phyloP scores from a whole-genome alignment of 2,329 filamentous ascomycete species.

The Penicillium brevicompactum region DNA sequence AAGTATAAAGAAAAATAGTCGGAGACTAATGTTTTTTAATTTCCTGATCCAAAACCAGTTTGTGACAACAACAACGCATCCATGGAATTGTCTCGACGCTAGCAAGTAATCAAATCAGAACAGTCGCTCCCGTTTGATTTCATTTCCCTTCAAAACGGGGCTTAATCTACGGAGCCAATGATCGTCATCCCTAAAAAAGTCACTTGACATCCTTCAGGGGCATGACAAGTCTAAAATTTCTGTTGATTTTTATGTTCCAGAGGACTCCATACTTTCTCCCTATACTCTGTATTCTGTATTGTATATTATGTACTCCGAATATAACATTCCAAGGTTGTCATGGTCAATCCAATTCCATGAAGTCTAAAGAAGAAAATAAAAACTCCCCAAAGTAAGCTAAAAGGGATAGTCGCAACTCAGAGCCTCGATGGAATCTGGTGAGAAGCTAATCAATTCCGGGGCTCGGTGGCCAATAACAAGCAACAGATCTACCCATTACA shows the following conservation, averaged over 20 bases:
- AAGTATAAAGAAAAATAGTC: background rate
- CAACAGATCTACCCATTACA: constrained; percentile 16
- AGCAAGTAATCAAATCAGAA: constrained; percentile 29
- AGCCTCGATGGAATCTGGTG: constrained; percentile 3
- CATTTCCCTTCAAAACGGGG: constrained; percentile 8
- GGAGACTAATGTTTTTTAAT: background rate
- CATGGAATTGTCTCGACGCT: constrained; percentile 27
- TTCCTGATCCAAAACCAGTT: constrained; percentile 3
- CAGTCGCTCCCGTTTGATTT: background rate
- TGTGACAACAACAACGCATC: constrained; percentile 6
- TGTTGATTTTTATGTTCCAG: background rate
- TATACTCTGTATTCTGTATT: background rate
- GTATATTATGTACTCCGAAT: too few relatives aligned
- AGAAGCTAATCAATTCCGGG: background rate
- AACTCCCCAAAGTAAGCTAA: background rate
- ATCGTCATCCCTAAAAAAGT: constrained; percentile 4
- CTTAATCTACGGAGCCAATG: constrained; percentile 4
- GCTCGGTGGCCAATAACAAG: background rate
- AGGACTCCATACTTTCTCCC: background rate
- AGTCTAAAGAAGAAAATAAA: background rate
- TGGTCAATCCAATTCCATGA: background rate
- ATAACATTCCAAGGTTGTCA: too few relatives aligned
- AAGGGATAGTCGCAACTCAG: constrained; percentile 7
- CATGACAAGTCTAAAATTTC: constrained; percentile 19
- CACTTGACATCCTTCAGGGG: constrained; percentile 15